phyloP scores from a whole-genome alignment of 768 basidiomycete species.

The Podaxis mareebaensis region DNA sequence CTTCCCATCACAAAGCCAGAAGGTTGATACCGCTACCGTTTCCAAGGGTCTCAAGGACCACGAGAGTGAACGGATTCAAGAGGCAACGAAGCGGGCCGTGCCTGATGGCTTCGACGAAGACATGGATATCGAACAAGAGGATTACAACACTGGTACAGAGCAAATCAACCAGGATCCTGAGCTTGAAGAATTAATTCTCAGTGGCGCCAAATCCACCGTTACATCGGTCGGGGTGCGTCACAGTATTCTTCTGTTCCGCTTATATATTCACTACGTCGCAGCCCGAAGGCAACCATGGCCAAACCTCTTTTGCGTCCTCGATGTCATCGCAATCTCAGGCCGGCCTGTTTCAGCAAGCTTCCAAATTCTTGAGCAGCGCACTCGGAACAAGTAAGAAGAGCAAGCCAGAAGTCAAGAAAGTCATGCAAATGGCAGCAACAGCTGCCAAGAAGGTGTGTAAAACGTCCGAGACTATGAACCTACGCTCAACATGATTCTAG shows the following conservation, averaged over 20 bases:
- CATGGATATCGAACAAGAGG: constrained; percentile 33
- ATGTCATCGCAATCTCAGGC: constrained; percentile 48
- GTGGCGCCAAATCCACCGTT: constrained; percentile 37
- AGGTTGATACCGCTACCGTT: constrained; percentile 37
- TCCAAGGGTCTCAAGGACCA: constrained; percentile 18
- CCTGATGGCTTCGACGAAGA: constrained; percentile 39
- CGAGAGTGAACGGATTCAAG: constrained; percentile 9
- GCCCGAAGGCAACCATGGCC: constrained; percentile 47
- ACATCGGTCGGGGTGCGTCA: constrained; percentile 45
- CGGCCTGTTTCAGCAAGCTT: constrained; percentile 72
- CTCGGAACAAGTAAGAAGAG: constrained; percentile 70
- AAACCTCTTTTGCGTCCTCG: constrained; percentile 54
- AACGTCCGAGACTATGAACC: background rate
- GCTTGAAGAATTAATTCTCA: constrained; percentile 44
- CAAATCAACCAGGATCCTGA: constrained; percentile 32
- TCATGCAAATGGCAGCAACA: constrained; percentile 74
- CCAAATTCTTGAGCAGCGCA: constrained; percentile 65
- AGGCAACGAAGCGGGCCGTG: constrained; percentile 14
- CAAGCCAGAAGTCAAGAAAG: constrained; percentile 77
- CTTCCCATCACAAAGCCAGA: constrained; percentile 58
- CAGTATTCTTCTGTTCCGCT: constrained; percentile 14
- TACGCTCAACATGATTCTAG: constrained; percentile 38
- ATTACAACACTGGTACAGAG: constrained; percentile 35
- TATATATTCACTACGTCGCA: constrained; percentile 25
- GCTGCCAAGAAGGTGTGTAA: constrained; percentile 76